phyloP scores from a whole-genome alignment of 768 basidiomycete species.

The Melanogaster broomeanus region DNA sequence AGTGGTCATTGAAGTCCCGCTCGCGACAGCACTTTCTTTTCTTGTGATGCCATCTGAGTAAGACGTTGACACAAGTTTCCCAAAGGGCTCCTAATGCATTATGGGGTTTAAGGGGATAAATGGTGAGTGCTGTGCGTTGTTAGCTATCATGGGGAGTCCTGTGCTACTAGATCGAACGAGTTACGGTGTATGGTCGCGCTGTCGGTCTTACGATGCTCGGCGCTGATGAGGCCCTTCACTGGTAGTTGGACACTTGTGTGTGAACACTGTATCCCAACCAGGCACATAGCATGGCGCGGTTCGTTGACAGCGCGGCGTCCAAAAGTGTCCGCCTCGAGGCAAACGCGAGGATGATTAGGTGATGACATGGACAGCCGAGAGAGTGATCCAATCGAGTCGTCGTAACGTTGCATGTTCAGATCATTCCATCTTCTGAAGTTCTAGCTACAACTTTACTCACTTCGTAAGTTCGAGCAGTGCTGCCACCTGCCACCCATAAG shows the following conservation, averaged over 20 bases:
- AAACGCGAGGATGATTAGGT: conserved; percentile 18
- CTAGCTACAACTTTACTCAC: background rate
- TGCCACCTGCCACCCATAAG: background rate
- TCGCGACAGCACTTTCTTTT: conserved; percentile 7
- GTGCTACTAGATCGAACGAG: background rate
- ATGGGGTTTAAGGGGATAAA: background rate
- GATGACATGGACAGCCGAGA: conserved; percentile 2
- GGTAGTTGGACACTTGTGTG: background rate
- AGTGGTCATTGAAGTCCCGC: background rate
- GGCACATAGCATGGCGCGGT: conserved; percentile 4
- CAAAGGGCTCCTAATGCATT: too few relatives aligned
- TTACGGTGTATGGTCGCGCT: background rate
- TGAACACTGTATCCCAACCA: background rate
- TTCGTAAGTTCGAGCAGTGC: background rate
- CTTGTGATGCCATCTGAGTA: conserved; percentile 5
- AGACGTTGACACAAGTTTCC: background rate
- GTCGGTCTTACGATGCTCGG: background rate
- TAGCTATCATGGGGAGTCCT: background rate
- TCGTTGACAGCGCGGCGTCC: conserved; percentile 1
- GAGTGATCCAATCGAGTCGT: too few relatives aligned
- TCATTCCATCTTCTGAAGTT: background rate
- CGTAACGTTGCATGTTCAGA: too few relatives aligned
- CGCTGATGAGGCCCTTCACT: background rate
- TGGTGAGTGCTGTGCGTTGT: background rate
- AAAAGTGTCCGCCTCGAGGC: conserved; percentile 28